Evolutionary conservation across 495 filamentous ascomycete species (phyloP).

Genomic region (Tetracladium setigerum): DNA sequence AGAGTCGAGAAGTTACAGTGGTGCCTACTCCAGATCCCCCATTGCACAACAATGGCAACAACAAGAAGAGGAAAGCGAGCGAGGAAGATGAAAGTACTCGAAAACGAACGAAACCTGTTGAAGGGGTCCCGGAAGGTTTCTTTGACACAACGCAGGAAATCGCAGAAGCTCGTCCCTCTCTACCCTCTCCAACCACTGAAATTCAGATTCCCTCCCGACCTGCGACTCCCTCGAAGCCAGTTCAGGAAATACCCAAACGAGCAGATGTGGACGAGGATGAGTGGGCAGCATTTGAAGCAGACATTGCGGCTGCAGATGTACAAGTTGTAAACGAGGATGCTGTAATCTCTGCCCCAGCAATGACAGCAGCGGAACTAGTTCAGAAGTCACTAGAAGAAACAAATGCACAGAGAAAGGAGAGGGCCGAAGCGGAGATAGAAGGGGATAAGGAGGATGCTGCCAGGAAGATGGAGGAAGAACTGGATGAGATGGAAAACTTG

Average conservation of each 20-base stretch:
- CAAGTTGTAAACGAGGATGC: conserved; percentile 29
- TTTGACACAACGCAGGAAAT: conserved; percentile 6
- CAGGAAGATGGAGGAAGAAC: conserved; percentile 73
- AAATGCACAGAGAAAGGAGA: conserved; percentile 40
- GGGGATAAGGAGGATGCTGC: conserved; percentile 83
- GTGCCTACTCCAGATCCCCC: background rate
- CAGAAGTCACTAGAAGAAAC: conserved; percentile 54
- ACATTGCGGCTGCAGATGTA: conserved; percentile 51
- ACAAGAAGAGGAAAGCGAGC: conserved; percentile 21
- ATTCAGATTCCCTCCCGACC: conserved; percentile 49
- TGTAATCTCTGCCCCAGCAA: conserved; percentile 62
- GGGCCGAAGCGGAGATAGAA: conserved; percentile 55
- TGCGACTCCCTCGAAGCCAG: conserved; percentile 34
- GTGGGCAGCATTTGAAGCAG: conserved; percentile 88
- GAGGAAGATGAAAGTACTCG: conserved; percentile 23
- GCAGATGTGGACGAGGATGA: conserved; percentile 65
- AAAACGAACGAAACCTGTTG: conserved; percentile 19
- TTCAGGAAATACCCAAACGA: background rate
- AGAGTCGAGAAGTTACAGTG: conserved; percentile 3
- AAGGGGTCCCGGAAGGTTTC: conserved; percentile 18
- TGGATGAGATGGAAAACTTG: conserved; percentile 89
- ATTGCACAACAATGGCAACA: conserved; percentile 1
- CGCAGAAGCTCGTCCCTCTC: background rate
- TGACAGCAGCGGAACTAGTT: conserved; percentile 66
- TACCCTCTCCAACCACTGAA: conserved; percentile 14